A percentile compares a stretch with the other conserved stretches of the same genome.
Conservation (phyloP, 2,329 filamentous ascomycete species). For the Hyphodiscus sp. region DNA sequence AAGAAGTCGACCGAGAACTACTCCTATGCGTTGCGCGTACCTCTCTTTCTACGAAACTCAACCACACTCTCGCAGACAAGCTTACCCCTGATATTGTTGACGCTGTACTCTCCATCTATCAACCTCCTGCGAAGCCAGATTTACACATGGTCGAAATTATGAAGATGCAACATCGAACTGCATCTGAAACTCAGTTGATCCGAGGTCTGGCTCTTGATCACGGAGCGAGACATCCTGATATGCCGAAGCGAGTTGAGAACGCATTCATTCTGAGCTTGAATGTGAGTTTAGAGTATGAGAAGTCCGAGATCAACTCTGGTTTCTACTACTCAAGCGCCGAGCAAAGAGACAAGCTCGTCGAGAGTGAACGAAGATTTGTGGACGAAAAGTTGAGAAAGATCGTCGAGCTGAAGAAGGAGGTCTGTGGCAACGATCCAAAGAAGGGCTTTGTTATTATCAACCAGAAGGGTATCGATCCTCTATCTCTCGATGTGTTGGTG, state of each 20-base stretch:
- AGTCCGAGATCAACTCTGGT: conserved; percentile 97
- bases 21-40: conserved; percentile 89
- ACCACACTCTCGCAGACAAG: conserved; percentile 78
- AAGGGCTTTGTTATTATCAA: conserved; percentile 98
- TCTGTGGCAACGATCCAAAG: conserved; percentile 86
- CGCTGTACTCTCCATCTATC: conserved; percentile 89
- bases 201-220: conserved; percentile 89
- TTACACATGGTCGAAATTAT: conserved; percentile 99
- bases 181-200: conserved; percentile 93
- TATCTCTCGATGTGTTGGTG: conserved; percentile 90
- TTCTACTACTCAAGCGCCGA: conserved; percentile 99
- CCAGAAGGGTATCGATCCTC: conserved; percentile 97
- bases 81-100: conserved; percentile 95
- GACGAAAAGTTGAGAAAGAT: conserved; percentile 97
- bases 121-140: conserved; percentile 84
- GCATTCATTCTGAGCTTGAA: conserved; percentile 93
- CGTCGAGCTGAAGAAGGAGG: conserved; percentile 94
- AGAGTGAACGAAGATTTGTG: conserved; percentile 92
- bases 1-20: conserved; percentile 87
- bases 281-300: conserved; percentile 96
- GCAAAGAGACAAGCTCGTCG: conserved; percentile 94
- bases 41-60: conserved; percentile 92
- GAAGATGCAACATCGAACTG: conserved; percentile 99
- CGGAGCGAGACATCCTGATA: conserved; percentile 92
- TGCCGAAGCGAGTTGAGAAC: conserved; percentile 95